phyloP scores from a whole-genome alignment of 164 flowering plant genomes.

The Vitis riparia region DNA sequence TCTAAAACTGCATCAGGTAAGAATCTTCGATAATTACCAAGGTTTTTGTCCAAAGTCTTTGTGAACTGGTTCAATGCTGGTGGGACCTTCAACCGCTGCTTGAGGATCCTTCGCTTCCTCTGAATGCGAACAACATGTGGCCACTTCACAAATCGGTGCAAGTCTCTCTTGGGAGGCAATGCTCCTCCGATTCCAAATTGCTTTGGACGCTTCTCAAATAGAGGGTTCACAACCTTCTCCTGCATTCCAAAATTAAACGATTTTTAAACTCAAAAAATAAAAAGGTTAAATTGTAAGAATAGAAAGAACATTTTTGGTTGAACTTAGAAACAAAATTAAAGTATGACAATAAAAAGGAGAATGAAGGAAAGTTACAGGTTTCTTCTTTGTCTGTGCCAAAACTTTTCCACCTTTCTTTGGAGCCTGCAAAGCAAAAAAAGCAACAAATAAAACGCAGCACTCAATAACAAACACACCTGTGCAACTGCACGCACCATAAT shows the following conservation, averaged over 20 bases:
- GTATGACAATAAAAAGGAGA: background rate
- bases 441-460: background rate
- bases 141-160: slow-evolving; percentile 40
- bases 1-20: too few relatives aligned
- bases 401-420: slow-evolving; percentile 16
- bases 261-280: background rate
- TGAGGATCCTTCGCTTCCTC: slow-evolving; percentile 42
- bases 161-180: slow-evolving; percentile 42
- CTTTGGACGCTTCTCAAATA: slow-evolving; percentile 47
- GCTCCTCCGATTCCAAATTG: slow-evolving; percentile 51
- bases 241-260: background rate
- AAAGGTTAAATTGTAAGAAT: background rate
- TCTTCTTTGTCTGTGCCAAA: slow-evolving; percentile 15
- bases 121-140: slow-evolving; percentile 41
- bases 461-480: background rate
- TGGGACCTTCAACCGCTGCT: slow-evolving; percentile 51
- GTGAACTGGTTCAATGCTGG: slow-evolving; percentile 50
- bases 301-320: too few relatives aligned
- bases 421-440: background rate
- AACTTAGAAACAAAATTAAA: background rate
- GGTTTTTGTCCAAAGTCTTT: slow-evolving; percentile 45
- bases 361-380: background rate
- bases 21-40: slow-evolving; percentile 19
- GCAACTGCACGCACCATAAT: too few relatives aligned
- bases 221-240: slow-evolving; percentile 42